Conservation (phyloP, 306 rosid species). For the Citrullus mucosospermus region DNA sequence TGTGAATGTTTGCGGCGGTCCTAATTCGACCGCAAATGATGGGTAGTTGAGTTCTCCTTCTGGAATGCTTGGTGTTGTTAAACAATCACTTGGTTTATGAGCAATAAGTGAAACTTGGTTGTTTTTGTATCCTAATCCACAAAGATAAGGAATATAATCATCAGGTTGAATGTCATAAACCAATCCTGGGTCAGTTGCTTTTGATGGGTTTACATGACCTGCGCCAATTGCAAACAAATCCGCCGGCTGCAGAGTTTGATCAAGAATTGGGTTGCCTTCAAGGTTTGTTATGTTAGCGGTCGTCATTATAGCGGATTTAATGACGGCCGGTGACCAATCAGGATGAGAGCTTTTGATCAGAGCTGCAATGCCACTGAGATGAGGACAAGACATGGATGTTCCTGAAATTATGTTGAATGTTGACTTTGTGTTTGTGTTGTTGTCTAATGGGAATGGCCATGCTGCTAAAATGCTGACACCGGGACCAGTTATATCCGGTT, state of each 20-base stretch:
- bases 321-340: constrained; percentile 14
- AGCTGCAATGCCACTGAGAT: constrained; percentile 14
- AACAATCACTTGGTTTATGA: not conserved
- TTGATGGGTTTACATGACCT: constrained; percentile 11
- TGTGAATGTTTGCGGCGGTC: constrained; percentile 3
- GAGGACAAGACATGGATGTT: constrained; percentile 14
- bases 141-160: constrained; percentile 13
- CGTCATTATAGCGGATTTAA: constrained; percentile 13
- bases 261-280: not conserved
- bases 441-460: constrained; percentile 13
- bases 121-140: constrained; percentile 13
- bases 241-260: not conserved
- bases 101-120: not conserved
- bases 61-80: not conserved
- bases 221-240: constrained; percentile 2
- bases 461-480: constrained; percentile 14
- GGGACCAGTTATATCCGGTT: constrained; percentile 11
- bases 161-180: constrained; percentile 10
- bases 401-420: constrained; percentile 10
- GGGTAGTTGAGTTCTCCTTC: constrained; percentile 14
- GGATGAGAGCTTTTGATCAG: constrained; percentile 8
- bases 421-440: not conserved
- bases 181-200: constrained; percentile 7
- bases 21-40: not conserved
- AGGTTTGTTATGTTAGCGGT: not conserved